These are phyloP conservation scores for Niebla homalea DNA, from an alignment of 495 filamentous ascomycete genomes.

Conservation along the genomic window DNA sequence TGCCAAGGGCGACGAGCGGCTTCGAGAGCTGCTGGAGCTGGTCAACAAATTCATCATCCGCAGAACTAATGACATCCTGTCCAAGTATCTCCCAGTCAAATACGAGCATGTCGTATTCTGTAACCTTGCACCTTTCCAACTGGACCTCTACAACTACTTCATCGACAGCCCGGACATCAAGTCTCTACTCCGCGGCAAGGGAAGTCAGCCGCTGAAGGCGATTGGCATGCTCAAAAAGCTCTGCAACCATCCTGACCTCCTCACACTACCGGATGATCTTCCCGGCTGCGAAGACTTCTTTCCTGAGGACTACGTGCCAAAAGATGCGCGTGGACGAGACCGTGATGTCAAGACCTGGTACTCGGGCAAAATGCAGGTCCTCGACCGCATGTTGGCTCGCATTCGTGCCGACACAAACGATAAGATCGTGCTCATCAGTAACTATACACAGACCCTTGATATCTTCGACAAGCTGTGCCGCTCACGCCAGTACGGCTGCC, in stretches of 20 bases:
- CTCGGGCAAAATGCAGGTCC: conserved; percentile 95
- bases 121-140: conserved; percentile 84
- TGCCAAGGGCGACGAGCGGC: conserved; percentile 70
- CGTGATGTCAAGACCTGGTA: conserved; percentile 93
- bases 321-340: conserved; percentile 76
- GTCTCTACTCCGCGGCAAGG: conserved; percentile 82
- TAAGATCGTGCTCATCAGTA: conserved; percentile 98
- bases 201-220: conserved; percentile 89
- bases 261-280: conserved; percentile 71
- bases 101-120: conserved; percentile 99
- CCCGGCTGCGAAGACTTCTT: conserved; percentile 73
- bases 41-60: conserved; percentile 99
- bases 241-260: conserved; percentile 94
- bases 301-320: conserved; percentile 80
- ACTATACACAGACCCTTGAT: conserved; percentile 94
- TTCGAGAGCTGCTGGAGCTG: conserved; percentile 63
- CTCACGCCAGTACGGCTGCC: conserved; percentile 62
- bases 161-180: conserved; percentile 92
- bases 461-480: conserved; percentile 89
- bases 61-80: conserved; percentile 92
- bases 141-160: conserved; percentile 90
- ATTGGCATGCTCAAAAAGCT: conserved; percentile 96
- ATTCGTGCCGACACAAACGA: conserved; percentile 96
- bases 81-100: conserved; percentile 96
- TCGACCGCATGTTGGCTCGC: conserved; percentile 94